These are phyloP conservation scores for Candida pseudoglaebosa DNA, from an alignment of 805 yeast genomes.

Conservation along the genomic window DNA sequence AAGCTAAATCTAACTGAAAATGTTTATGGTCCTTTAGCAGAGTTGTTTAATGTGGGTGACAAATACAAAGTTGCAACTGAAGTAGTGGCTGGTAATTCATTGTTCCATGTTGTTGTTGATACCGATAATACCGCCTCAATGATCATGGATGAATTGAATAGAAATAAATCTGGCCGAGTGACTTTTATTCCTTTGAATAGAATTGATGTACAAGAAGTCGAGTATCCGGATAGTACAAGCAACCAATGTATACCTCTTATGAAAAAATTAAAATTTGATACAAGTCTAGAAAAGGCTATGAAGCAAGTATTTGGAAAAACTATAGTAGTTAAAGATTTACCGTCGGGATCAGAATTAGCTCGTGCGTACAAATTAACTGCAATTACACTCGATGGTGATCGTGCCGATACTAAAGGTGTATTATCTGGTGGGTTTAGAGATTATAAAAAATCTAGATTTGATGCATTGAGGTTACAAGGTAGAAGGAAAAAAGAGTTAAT, in stretches of 20 bases:
- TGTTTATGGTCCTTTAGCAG: constrained; percentile 85
- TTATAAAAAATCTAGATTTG: constrained; percentile 61
- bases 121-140: constrained; percentile 77
- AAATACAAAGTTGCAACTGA: constrained; percentile 85
- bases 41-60: constrained; percentile 73
- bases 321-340: constrained; percentile 68
- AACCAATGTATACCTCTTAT: constrained; percentile 73
- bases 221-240: constrained; percentile 56
- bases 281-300: constrained; percentile 58
- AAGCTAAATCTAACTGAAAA: constrained; percentile 52
- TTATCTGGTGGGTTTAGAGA: constrained; percentile 87
- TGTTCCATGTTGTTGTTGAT: constrained; percentile 88
- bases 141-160: constrained; percentile 69
- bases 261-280: constrained; percentile 62
- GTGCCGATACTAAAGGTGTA: constrained; percentile 79
- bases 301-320: constrained; percentile 78
- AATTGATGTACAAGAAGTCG: constrained; percentile 36
- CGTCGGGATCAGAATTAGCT: constrained; percentile 65
- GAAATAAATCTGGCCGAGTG: constrained; percentile 74
- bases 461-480: constrained; percentile 56
- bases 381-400: constrained; percentile 89
- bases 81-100: constrained; percentile 79
- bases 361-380: constrained; percentile 60
- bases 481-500: constrained; percentile 46
- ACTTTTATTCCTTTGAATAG: constrained; percentile 90